Conservation (phyloP, 441 rosid species). For the Capsella rubella region DNA sequence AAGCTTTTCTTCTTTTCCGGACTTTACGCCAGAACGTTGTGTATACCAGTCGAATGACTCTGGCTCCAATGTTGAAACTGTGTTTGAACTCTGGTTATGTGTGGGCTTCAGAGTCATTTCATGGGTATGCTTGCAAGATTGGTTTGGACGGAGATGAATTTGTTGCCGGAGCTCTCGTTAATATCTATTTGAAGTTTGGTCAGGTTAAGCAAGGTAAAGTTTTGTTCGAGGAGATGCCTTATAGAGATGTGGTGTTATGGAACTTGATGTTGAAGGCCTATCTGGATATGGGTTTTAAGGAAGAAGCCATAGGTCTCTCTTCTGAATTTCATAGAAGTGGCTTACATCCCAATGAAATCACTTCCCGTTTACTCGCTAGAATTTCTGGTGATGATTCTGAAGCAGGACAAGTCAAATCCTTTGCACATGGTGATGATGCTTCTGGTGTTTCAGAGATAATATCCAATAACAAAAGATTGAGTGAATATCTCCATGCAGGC, state of each 20-base stretch:
- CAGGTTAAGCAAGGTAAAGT: constrained; percentile 44
- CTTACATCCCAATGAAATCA: constrained; percentile 44
- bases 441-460: constrained; percentile 26
- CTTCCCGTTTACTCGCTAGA: constrained; percentile 38
- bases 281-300: constrained; percentile 40
- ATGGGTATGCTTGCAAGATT: constrained; percentile 54
- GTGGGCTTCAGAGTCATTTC: constrained; percentile 52
- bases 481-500: constrained; percentile 39
- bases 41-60: constrained; percentile 48
- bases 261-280: constrained; percentile 53
- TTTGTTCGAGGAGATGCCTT: constrained; percentile 51
- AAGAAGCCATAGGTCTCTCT: constrained; percentile 42
- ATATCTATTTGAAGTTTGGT: constrained; percentile 49
- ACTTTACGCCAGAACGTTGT: constrained; percentile 39
- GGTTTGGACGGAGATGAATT: constrained; percentile 50
- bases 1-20: constrained; percentile 43
- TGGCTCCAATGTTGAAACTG: constrained; percentile 52
- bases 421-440: constrained; percentile 21
- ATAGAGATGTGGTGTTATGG: constrained; percentile 54
- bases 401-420: constrained; percentile 26
- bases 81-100: constrained; percentile 50
- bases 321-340: constrained; percentile 42
- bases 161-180: constrained; percentile 51
- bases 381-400: constrained; percentile 33
- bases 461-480: constrained; percentile 45